Evolutionary conservation across 345 rosid genomes (phyloP).

Genomic region (Combretum micranthum): DNA sequence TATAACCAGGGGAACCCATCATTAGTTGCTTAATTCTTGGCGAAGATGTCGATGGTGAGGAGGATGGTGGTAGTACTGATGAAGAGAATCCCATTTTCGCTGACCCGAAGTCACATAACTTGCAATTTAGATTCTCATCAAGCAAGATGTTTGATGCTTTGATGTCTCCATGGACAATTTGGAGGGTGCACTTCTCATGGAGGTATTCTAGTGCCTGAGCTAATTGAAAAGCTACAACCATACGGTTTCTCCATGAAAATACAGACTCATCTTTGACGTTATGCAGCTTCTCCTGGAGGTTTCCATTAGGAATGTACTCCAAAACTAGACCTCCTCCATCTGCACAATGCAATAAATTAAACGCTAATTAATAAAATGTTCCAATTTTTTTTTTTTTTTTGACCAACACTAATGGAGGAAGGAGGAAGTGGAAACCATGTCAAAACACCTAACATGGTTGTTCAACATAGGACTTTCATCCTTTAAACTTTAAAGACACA

Average conservation of each 20-base stretch:
- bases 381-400: too few species aligned
- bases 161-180: constrained; percentile 76
- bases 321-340: constrained; percentile 58
- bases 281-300: constrained; percentile 60
- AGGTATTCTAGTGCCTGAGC: constrained; percentile 65
- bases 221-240: constrained; percentile 58
- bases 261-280: constrained; percentile 9
- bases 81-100: constrained; percentile 72
- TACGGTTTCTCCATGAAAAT: constrained; percentile 54
- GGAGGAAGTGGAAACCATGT: too few species aligned
- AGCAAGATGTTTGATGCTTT: constrained; percentile 72
- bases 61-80: constrained; percentile 21
- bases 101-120: constrained; percentile 82
- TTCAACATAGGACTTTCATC: too few species aligned
- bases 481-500: too few species aligned
- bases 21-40: constrained; percentile 30
- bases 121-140: constrained; percentile 49
- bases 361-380: not conserved
- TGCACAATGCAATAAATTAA: constrained; percentile 18
- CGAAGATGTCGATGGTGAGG: not conserved
- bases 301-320: constrained; percentile 62
- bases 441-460: too few species aligned
- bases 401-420: too few species aligned
- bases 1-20: constrained; percentile 75
- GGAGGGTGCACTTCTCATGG: constrained; percentile 64